Base-by-base conservation (phyloP, 2,329 filamentous ascomycete species). In the Dactylellina leptospora region DNA sequence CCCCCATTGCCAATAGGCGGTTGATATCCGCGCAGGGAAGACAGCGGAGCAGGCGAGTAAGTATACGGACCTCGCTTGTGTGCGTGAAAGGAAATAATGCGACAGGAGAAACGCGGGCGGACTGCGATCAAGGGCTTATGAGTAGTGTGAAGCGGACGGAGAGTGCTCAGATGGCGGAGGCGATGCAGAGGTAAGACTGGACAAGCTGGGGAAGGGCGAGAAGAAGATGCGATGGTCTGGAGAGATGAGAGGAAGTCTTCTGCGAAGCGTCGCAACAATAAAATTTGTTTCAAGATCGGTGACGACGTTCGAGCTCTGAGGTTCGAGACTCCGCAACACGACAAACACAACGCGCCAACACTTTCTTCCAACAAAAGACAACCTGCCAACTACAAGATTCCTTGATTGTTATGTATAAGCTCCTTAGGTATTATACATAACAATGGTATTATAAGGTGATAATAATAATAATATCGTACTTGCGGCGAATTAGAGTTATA, bases 21-120 rank as follows among this genome's bases (percentile, higher is more conserved):
- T 38, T 51, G 61, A 58, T 66, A 66, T 55, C 64, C 64, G 64
- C 64, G 56, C 64, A 70, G 50, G 64, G 64, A 61, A 70, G 30
- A 54, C 23, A 54, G 18, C 63, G 47, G 62, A 68, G 58, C 45
- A 56, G 27, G 28, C 28, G 42, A n/a, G 45, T 53, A 28, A 25
- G 38, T 45, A 47, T 33, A 4, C 36, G 33, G 47, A 44, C 30
- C 36, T 47, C n/a, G 42, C 40, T 56, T 18, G 45, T 36, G 25
- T 28, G 36, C 10, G 8, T n/a, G 36, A 9, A 55, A 40, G 44
- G 27, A 27, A n/a, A n/a, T n/a, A 36, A 36, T 36, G 42, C 25
- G 40, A 22, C 13, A 45, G 27, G n/a, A 28, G 16, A 16, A 2
- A 20, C 28, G n/a, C 44, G n/a, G n/a, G n/a, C n/a, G n/a, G n/a